Base-by-base conservation (phyloP, 495 filamentous ascomycete species). In the Talaromyces trachyspermus region DNA sequence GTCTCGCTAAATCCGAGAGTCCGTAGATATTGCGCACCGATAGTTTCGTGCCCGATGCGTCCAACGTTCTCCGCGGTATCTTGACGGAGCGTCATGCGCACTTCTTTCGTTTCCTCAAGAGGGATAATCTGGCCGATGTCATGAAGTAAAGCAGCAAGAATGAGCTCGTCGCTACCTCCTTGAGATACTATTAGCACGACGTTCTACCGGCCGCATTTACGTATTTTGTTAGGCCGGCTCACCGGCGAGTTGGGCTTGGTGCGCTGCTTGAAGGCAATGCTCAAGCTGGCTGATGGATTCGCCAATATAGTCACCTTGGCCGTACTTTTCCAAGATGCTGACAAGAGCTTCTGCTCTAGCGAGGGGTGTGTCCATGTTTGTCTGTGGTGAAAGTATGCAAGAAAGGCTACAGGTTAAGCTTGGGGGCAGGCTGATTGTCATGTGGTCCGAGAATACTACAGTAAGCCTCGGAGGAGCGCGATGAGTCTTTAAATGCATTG, bases 221-320 rank as follows among this genome's bases (percentile, higher is more conserved):
- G 20, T 17, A 29, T 12, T 11, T n/a, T 14, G 11, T 12, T 39
- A 11, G 15, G 14, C 4, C 14, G 17, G 27, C 15, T 9, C 37
- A 60, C 62, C 51, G 6, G 60, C 50, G 35, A 49, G 48, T 19
- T 38, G 45, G 11, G 62, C 62, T 22, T 63, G 60, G 20, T 71
- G 56, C 2, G 68, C 70, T 14, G 64, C 64, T 52, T 74, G 70
- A 5, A 74, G 53, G 37, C 54, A 67, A 49, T 74, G 70, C 35
- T 72, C 68, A 3, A 74, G 63, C 51, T 74, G 70, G 32, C 59
- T 64, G 49, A 74, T 67, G 1, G 62, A 64, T 52, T 74, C 69
- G 24, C 69, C 68, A 20, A 71, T 65, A 38, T 63, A 65, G 27
- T 63, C 62, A 0, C 56, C 58, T 41, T 62, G 54, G 2, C 63